phyloP scores from a whole-genome alignment of 2,329 filamentous ascomycete genomes.

The Mycosphaerella arachidis region DNA sequence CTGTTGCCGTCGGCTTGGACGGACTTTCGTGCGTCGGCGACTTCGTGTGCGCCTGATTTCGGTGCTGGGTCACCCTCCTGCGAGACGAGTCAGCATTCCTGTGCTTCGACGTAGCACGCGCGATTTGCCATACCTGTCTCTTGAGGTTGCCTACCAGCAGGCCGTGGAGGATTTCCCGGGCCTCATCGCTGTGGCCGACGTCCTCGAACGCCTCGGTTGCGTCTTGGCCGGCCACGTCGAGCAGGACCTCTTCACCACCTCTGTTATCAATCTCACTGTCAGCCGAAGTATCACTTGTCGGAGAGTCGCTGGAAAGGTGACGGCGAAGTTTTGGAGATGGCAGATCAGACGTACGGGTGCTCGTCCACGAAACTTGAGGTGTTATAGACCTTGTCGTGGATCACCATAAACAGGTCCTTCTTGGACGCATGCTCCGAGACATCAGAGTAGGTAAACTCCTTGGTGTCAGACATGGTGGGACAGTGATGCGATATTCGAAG shows the following conservation, averaged over 20 bases:
- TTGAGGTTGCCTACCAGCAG: constrained; percentile 73
- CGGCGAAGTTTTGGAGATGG: neutral
- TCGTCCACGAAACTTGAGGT: constrained; percentile 86
- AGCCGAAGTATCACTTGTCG: neutral
- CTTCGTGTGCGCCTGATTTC: constrained; percentile 52
- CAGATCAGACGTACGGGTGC: constrained; percentile 68
- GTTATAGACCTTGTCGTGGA: constrained; percentile 98
- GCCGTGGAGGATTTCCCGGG: constrained; percentile 82
- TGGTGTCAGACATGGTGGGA: constrained; percentile 50
- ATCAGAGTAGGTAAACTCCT: constrained; percentile 70
- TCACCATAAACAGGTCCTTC: constrained; percentile 86
- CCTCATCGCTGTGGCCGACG: constrained; percentile 98
- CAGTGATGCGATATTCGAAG: neutral
- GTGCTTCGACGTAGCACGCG: neutral
- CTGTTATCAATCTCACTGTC: constrained; percentile 44
- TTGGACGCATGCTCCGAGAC: constrained; percentile 83
- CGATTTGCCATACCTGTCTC: constrained; percentile 60
- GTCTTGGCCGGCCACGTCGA: constrained; percentile 94
- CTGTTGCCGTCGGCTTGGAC: constrained; percentile 33
- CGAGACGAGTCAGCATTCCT: neutral
- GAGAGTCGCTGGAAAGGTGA: neutral
- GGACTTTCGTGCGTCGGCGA: constrained; percentile 48
- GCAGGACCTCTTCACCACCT: constrained; percentile 95
- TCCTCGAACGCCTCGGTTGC: constrained; percentile 98
- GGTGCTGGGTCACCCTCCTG: constrained; percentile 75